Conservation (phyloP, 2,329 filamentous ascomycete species). For the Cordyceps tenuipes region DNA sequence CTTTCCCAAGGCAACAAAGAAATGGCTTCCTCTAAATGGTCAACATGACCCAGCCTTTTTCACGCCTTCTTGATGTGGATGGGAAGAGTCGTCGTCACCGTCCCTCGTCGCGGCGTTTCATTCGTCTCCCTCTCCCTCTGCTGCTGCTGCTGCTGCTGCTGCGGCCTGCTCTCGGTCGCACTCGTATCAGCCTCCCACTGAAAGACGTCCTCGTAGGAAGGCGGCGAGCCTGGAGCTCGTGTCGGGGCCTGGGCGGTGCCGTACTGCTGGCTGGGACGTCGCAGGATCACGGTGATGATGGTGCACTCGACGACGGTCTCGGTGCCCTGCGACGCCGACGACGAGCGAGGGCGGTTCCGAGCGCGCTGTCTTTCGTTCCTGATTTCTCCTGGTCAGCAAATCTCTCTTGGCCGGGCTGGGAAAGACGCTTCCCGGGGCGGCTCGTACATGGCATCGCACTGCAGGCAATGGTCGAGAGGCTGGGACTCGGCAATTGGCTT, state of each 20-base stretch:
- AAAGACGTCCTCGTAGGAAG: conserved; percentile 2
- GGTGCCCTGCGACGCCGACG: background rate
- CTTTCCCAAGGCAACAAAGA: background rate
- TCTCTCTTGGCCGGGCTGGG: too few relatives aligned
- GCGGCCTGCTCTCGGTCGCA: background rate
- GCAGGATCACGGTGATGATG: conserved; percentile 1
- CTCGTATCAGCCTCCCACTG: background rate
- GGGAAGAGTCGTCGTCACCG: background rate
- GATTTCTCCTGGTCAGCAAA: too few relatives aligned
- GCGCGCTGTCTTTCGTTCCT: conserved; percentile 7
- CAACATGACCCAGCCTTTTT: background rate
- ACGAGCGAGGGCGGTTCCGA: background rate
- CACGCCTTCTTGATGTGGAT: background rate
- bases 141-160: background rate
- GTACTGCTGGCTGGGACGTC: conserved; percentile 8
- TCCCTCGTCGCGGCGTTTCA: background rate
- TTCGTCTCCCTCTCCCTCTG: background rate
- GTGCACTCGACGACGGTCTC: background rate
- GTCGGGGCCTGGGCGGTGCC: background rate
- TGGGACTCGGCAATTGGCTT: conserved; percentile 9
- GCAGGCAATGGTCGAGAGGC: conserved; percentile 8
- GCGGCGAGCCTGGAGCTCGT: background rate
- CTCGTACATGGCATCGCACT: conserved; percentile 6
- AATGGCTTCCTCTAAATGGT: background rate
- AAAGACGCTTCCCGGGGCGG: too few relatives aligned